Percentiles rank a stretch among this genome's conserved stretches.
phyloP scores from a whole-genome alignment of 176 grass and related monocot species.

The Ananas comosus region DNA sequence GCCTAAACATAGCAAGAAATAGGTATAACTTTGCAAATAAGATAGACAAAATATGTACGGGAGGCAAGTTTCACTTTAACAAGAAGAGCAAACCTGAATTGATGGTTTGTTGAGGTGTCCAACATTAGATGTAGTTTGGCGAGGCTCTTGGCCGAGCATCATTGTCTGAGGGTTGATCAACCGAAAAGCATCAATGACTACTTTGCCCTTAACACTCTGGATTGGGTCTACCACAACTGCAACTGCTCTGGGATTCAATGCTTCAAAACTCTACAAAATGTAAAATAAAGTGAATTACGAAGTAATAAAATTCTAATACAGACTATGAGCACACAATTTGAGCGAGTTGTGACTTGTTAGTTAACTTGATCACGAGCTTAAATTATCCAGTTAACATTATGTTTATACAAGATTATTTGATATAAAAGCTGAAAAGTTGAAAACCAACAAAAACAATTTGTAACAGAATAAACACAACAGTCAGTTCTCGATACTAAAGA shows the following conservation, averaged over 20 bases:
- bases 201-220: conserved; percentile 97
- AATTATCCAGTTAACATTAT: no score
- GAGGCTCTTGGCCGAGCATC: conserved; percentile 98
- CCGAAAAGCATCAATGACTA: conserved; percentile 97
- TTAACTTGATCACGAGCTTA: no score
- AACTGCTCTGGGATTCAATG: conserved; percentile 89
- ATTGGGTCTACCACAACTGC: conserved; percentile 98
- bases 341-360: not conserved
- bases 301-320: not conserved
- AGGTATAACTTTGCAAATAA: conserved; percentile 4
- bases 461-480: not conserved
- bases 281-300: conserved; percentile 6
- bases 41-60: not conserved
- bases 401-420: no score
- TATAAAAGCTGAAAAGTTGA: no score
- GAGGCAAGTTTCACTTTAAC: not conserved
- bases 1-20: conserved; percentile 41
- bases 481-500: not conserved
- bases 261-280: conserved; percentile 89
- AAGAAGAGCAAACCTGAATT: conserved; percentile 49
- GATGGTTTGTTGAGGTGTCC: conserved; percentile 98
- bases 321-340: not conserved
- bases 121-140: conserved; percentile 94
- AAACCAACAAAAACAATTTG: not conserved
- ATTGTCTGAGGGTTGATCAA: conserved; percentile 99